Evolutionary conservation across 306 rosid species (phyloP).

Genomic region (Vigna angularis): DNA sequence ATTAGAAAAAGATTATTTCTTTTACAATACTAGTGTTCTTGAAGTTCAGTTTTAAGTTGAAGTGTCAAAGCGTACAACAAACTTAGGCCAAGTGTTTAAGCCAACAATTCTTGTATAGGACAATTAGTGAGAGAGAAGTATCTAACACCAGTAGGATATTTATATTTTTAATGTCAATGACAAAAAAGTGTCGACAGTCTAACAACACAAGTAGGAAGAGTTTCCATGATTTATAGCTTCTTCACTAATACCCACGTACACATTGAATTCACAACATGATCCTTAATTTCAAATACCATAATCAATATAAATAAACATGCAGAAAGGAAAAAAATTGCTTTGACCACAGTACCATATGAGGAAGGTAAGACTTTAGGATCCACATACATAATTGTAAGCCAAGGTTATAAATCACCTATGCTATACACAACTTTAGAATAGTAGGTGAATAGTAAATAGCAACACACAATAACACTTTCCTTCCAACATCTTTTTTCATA

Average conservation of each 20-base stretch:
- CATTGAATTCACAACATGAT: background rate
- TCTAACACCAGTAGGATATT: background rate
- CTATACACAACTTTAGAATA: background rate
- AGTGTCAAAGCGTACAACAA: background rate
- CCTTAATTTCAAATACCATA: background rate
- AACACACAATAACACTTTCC: background rate
- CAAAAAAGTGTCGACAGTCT: background rate
- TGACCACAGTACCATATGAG: background rate
- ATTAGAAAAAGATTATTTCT: background rate
- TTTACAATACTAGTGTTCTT: background rate
- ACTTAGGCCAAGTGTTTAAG: background rate
- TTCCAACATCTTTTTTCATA: background rate
- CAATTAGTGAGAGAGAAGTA: background rate
- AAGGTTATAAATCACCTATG: background rate
- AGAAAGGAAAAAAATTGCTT: background rate
- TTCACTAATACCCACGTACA: background rate
- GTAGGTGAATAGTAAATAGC: background rate
- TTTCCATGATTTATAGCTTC: background rate
- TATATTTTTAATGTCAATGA: background rate
- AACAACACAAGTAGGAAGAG: background rate
- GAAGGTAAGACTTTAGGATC: slow-evolving; percentile 12
- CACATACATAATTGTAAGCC: background rate
- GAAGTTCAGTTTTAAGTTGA: background rate
- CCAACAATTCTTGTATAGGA: background rate
- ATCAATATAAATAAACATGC: background rate